phyloP scores from a whole-genome alignment of 495 filamentous ascomycete genomes.

The Cudoniella acicularis region DNA sequence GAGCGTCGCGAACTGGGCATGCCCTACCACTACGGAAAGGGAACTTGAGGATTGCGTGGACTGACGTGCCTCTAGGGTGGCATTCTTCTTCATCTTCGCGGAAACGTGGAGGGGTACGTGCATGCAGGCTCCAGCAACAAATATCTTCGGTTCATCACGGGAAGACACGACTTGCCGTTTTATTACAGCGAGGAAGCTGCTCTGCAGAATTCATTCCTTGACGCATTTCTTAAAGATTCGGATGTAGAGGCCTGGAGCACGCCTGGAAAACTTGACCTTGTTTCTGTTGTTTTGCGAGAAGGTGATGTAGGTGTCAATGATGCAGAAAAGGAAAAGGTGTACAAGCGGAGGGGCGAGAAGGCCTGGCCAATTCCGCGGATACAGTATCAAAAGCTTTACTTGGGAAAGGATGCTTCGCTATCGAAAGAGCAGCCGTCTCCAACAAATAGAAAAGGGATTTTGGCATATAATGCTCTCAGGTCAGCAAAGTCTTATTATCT shows the following conservation, averaged over 20 bases:
- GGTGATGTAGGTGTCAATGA: slow-evolving; percentile 62
- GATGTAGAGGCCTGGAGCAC: slow-evolving; percentile 55
- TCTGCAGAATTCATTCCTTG: slow-evolving; percentile 60
- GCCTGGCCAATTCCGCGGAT: slow-evolving; percentile 65
- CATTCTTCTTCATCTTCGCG: slow-evolving; percentile 59
- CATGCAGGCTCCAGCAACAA: slow-evolving; percentile 58
- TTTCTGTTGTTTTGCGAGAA: slow-evolving; percentile 55
- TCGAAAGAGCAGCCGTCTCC: no score
- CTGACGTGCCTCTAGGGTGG: no score
- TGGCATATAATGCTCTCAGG: no score
- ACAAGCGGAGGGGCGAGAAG: slow-evolving; percentile 44
- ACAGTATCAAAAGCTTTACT: slow-evolving; percentile 53
- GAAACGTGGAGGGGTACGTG: slow-evolving; percentile 61
- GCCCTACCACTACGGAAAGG: slow-evolving; percentile 53
- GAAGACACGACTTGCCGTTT: slow-evolving; percentile 68
- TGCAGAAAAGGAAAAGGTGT: slow-evolving; percentile 49
- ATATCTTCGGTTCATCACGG: slow-evolving; percentile 63
- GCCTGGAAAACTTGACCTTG: slow-evolving; percentile 49
- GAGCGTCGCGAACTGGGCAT: slow-evolving; percentile 53
- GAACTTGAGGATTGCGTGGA: no score
- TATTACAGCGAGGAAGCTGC: slow-evolving; percentile 64
- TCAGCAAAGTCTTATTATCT: no score
- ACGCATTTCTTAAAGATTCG: slow-evolving; percentile 63
- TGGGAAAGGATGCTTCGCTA: slow-evolving; percentile 39
- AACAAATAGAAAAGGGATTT: no score